Evolutionary conservation across 2,329 filamentous ascomycete genomes (phyloP).

Genomic region (Xylaria multiplex): DNA sequence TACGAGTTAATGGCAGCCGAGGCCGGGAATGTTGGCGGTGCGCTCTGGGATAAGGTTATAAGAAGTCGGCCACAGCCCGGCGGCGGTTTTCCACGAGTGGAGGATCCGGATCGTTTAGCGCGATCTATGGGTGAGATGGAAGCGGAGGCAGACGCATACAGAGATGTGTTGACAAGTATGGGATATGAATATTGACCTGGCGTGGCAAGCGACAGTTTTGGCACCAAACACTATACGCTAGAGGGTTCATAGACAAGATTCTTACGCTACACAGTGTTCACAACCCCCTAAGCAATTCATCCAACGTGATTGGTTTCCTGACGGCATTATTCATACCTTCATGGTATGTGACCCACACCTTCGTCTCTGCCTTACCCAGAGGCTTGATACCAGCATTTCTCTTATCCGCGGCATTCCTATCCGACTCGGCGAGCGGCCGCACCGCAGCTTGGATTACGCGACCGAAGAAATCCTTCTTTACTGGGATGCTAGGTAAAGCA

Average conservation of each 20-base stretch:
- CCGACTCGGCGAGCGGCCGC: slow-evolving; percentile 51
- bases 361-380: slow-evolving; percentile 57
- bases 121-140: slow-evolving; percentile 81
- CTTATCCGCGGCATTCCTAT: slow-evolving; percentile 48
- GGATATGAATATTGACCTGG: slow-evolving; percentile 52
- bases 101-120: slow-evolving; percentile 74
- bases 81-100: slow-evolving; percentile 73
- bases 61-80: slow-evolving; percentile 58
- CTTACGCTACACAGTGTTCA: slow-evolving; percentile 43
- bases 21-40: slow-evolving; percentile 82
- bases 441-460: slow-evolving; percentile 50
- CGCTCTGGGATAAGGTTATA: slow-evolving; percentile 56
- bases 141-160: slow-evolving; percentile 77
- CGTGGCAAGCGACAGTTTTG: slow-evolving; percentile 4
- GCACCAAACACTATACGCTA: slow-evolving; percentile 15
- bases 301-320: slow-evolving; percentile 75
- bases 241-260: slow-evolving; percentile 22
- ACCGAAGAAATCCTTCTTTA: slow-evolving; percentile 55
- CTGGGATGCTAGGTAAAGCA: slow-evolving; percentile 46
- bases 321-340: slow-evolving; percentile 84
- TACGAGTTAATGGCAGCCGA: slow-evolving; percentile 86
- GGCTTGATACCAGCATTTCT: slow-evolving; percentile 44
- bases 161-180: slow-evolving; percentile 55
- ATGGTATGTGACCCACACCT: slow-evolving; percentile 79
- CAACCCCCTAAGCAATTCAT: slow-evolving; percentile 72